Base-by-base conservation (phyloP, 2,329 filamentous ascomycete species). In the Arthroderma uncinatum region DNA sequence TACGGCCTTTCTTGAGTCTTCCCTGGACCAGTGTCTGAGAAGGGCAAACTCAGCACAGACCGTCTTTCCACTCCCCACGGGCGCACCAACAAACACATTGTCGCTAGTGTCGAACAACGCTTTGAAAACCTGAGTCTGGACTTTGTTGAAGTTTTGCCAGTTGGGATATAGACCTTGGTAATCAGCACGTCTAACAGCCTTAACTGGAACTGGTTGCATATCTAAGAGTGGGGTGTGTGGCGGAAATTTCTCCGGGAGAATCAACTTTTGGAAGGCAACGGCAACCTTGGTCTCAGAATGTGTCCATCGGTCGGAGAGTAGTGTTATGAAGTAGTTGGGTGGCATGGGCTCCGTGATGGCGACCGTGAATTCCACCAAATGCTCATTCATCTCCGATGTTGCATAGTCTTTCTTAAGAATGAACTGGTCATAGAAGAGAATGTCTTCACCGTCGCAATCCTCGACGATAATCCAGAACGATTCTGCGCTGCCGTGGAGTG, bases 381-480 rank as follows among this genome's bases (percentile, higher is more conserved):
- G 93, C 74, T 97, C 92, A 62, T 92, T 96, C 69, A 85, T 82
- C 66, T 97, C 92, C 0, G 86, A 80, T 59, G 83, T 77, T 3
- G 90, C 91, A 67, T 95, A 96, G 61, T 95, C 89, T 67, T 86
- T 90, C 44, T 92, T 87, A 25, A 98, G 79, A 39, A 97, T 77
- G 71, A 98, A 97, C 59, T 90, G 89, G 68, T 98, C 93, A 64
- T 96, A 88, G 77, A 89, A 95, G 48, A 98, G 76, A 47, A 98
- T 90, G 58, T 96, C 89, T 70, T 98, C 93, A 25, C 93, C 93
- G 67, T 98, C 93, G 65, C 91, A 95, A 66, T 98, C 94, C 71
- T 98, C 94, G 2, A 95, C 91, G 57, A 98, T 74, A 61, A 98
- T 91, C 93, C 93, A 98, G 74, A 96, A 98, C 63, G 83, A 89